Conservation (phyloP, 2,329 filamentous ascomycete species). For the Nemania abortiva region DNA sequence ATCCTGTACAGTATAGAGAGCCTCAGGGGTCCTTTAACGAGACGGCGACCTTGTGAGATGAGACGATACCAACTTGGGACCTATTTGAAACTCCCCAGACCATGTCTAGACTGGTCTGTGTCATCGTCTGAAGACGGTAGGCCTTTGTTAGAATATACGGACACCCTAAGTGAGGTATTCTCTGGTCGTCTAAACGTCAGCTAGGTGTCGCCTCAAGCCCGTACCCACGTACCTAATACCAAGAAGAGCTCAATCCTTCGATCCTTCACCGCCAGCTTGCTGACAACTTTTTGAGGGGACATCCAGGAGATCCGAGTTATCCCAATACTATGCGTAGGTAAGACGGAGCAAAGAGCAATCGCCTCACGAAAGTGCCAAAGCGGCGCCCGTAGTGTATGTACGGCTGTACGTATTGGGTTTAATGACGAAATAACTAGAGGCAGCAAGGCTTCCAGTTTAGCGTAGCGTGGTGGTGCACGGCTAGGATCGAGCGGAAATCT, state of each 20-base stretch:
- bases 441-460: slow-evolving; percentile 11
- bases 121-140: slow-evolving; percentile 25
- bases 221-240: slow-evolving; percentile 22
- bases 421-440: slow-evolving; percentile 11
- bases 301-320: slow-evolving; percentile 16
- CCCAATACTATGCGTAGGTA: slow-evolving; percentile 13
- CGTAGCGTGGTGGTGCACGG: slow-evolving; percentile 5
- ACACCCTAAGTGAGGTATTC: background rate
- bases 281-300: slow-evolving; percentile 15
- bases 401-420: slow-evolving; percentile 14
- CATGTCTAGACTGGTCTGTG: slow-evolving; percentile 18
- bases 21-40: slow-evolving; percentile 21
- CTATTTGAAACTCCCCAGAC: slow-evolving; percentile 25
- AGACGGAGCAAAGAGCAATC: slow-evolving; percentile 25
- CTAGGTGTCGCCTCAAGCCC: slow-evolving; percentile 21
- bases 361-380: slow-evolving; percentile 14
- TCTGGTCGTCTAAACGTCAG: slow-evolving; percentile 28
- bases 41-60: slow-evolving; percentile 12
- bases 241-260: slow-evolving; percentile 26
- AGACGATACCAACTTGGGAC: slow-evolving; percentile 25
- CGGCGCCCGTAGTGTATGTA: background rate
- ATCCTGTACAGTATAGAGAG: background rate
- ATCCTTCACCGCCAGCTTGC: slow-evolving; percentile 27
- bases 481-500: slow-evolving; percentile 10
- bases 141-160: slow-evolving; percentile 31